phyloP scores from a whole-genome alignment of 306 rosid genomes.

The Prunus fruticosa region DNA sequence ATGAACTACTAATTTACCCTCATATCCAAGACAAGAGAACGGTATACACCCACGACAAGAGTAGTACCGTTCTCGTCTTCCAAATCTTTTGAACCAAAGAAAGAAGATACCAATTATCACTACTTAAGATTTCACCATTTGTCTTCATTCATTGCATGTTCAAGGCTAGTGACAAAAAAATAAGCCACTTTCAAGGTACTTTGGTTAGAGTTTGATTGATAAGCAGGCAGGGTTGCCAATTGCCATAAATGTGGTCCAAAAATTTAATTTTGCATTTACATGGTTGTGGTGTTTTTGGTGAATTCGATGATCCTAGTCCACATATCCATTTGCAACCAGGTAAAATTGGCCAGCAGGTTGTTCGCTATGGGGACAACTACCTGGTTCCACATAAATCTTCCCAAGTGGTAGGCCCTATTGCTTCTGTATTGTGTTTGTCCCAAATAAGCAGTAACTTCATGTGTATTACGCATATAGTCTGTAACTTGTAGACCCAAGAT shows the following conservation, averaged over 20 bases:
- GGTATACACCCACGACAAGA: background rate
- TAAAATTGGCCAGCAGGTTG: slow-evolving; percentile 32
- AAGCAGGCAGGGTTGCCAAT: slow-evolving; percentile 6
- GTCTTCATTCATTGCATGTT: background rate
- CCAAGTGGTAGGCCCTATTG: slow-evolving; percentile 19
- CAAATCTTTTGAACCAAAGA: background rate
- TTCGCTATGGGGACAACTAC: slow-evolving; percentile 50
- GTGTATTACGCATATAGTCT: background rate
- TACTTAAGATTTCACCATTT: background rate
- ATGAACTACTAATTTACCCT: background rate
- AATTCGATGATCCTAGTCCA: slow-evolving; percentile 39
- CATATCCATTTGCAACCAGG: slow-evolving; percentile 22
- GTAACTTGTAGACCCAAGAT: too few relatives aligned
- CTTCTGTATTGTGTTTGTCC: background rate
- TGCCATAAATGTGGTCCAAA: slow-evolving; percentile 27
- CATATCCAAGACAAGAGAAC: background rate
- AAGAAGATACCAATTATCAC: background rate
- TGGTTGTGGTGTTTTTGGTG: slow-evolving; percentile 24
- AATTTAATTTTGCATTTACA: slow-evolving; percentile 20
- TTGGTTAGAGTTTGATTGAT: background rate
- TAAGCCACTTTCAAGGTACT: background rate
- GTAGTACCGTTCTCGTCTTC: background rate
- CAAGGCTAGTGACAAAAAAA: background rate
- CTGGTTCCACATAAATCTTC: slow-evolving; percentile 30
- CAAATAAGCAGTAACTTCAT: background rate